Conservation (phyloP, 2,329 filamentous ascomycete species). For the Blumeria hordei region DNA sequence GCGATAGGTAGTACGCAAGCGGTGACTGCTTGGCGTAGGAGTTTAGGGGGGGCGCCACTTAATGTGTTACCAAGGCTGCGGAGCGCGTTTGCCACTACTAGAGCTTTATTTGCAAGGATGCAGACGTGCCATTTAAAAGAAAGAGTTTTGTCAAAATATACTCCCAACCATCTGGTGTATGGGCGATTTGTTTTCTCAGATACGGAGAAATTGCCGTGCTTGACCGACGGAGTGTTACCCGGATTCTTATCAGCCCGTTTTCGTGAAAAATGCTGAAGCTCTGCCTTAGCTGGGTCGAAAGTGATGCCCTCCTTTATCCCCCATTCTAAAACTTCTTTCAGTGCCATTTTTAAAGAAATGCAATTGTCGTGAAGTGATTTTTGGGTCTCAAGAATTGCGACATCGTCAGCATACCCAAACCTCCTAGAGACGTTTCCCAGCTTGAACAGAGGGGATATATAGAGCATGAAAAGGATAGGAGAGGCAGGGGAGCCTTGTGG, state of each 20-base stretch:
- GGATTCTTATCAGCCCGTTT: not conserved
- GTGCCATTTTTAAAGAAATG: not conserved
- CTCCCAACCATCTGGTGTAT: not conserved
- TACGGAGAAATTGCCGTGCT: not conserved
- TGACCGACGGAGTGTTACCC: not conserved
- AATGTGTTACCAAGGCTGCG: not conserved
- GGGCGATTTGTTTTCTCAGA: not conserved
- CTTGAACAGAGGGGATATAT: not conserved
- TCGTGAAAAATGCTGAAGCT: not conserved
- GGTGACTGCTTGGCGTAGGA: not conserved
- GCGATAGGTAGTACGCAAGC: not conserved
- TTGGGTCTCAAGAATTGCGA: not conserved
- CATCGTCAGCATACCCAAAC: not conserved
- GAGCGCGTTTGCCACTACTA: not conserved
- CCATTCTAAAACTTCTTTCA: not conserved
- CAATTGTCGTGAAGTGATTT: not conserved
- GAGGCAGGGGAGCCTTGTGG: not conserved
- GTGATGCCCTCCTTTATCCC: not conserved
- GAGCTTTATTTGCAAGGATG: not conserved
- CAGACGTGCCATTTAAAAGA: not conserved
- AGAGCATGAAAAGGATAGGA: not conserved
- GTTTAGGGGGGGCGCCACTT: not conserved
- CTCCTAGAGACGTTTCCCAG: not conserved
- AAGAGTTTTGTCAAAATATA: not conserved
- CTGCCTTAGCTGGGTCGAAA: not conserved